Evolutionary conservation across 768 basidiomycete genomes (phyloP).

Genomic region (Mycena indigotica): DNA sequence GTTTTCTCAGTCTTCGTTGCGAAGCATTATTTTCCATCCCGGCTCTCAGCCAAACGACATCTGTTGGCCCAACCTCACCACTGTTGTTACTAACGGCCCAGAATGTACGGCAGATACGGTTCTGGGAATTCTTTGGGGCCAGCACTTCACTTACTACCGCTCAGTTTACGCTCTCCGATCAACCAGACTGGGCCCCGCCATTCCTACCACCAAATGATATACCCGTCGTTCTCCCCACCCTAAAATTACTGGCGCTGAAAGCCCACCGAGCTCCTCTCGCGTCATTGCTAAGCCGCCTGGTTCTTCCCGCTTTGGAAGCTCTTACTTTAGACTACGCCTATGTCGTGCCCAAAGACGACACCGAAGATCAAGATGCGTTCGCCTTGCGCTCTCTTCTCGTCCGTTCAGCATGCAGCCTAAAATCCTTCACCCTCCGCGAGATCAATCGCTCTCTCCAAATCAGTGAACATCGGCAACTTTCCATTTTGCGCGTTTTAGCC

Average conservation of each 20-base stretch:
- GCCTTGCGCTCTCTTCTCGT: constrained; percentile 8
- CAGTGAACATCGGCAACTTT: background rate
- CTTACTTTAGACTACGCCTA: constrained; percentile 9
- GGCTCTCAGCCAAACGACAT: too few relatives aligned
- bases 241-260: constrained; percentile 12
- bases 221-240: constrained; percentile 5
- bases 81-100: too few relatives aligned
- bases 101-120: too few relatives aligned
- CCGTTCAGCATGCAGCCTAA: constrained; percentile 9
- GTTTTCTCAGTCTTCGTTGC: constrained; percentile 2
- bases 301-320: constrained; percentile 12
- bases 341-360: constrained; percentile 2
- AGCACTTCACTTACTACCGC: too few relatives aligned
- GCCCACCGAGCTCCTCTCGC: constrained; percentile 1
- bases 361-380: constrained; percentile 9
- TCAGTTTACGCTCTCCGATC: constrained; percentile 16
- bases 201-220: background rate
- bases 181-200: background rate
- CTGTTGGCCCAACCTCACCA: too few relatives aligned
- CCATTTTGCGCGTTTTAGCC: constrained; percentile 3
- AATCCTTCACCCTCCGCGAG: constrained; percentile 13
- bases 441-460: background rate
- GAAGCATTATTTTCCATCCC: too few relatives aligned
- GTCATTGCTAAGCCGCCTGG: constrained; percentile 8
- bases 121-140: too few relatives aligned